Conservation (phyloP, 2,329 filamentous ascomycete genomes). For the Microdochium paspali region DNA sequence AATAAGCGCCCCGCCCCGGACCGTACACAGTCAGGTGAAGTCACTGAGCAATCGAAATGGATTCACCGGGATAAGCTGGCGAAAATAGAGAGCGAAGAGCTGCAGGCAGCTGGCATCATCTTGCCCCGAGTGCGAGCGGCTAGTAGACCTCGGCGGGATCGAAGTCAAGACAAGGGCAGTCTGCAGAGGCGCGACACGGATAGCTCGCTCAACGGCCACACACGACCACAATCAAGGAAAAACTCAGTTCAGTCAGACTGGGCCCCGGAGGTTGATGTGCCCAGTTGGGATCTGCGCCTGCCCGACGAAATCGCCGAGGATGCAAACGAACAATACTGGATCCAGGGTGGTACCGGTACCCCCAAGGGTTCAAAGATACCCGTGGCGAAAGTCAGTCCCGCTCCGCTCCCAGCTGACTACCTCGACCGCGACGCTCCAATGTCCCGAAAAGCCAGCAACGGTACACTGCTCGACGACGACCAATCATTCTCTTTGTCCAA, state of each 20-base stretch:
- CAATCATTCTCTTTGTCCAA: slow-evolving; percentile 50
- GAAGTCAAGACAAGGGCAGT: slow-evolving; percentile 25
- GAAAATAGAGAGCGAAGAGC: slow-evolving; percentile 69
- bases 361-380: slow-evolving; percentile 73
- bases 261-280: slow-evolving; percentile 24
- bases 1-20: slow-evolving; percentile 20
- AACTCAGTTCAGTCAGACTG: slow-evolving; percentile 27
- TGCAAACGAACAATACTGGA: slow-evolving; percentile 40
- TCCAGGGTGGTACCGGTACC: slow-evolving; percentile 34
- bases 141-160: slow-evolving; percentile 36
- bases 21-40: slow-evolving; percentile 7
- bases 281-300: slow-evolving; percentile 62
- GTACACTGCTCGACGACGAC: slow-evolving; percentile 40
- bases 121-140: slow-evolving; percentile 44
- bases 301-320: slow-evolving; percentile 68
- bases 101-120: slow-evolving; percentile 68
- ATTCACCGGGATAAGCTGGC: slow-evolving; percentile 80
- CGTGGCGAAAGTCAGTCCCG: slow-evolving; percentile 68
- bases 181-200: slow-evolving; percentile 21
- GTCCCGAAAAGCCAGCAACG: slow-evolving; percentile 47
- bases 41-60: slow-evolving; percentile 60
- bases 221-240: slow-evolving; percentile 26
- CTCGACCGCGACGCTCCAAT: slow-evolving; percentile 66
- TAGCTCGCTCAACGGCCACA: slow-evolving; percentile 14
- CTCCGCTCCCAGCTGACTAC: slow-evolving; percentile 62